Conservation (phyloP, 129 eudicot species). For the Arctium lappa region DNA sequence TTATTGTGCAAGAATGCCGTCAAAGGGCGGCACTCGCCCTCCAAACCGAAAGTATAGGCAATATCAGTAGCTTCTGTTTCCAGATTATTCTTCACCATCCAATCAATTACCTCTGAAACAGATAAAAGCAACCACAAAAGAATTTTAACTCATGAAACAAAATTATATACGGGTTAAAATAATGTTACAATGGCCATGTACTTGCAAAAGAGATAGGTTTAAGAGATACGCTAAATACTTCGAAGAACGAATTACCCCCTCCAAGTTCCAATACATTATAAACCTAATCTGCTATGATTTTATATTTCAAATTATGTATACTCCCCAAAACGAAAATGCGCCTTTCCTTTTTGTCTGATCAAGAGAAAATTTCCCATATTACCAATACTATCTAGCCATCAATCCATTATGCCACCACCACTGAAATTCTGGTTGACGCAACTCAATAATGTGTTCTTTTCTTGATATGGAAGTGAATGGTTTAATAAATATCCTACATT, state of each 20-base stretch:
- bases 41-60: constrained; percentile 51
- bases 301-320: neutral
- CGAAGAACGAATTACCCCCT: too few species aligned
- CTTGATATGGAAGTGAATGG: neutral
- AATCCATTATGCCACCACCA: neutral
- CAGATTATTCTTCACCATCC: constrained; percentile 46
- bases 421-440: neutral
- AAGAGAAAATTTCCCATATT: neutral
- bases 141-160: neutral
- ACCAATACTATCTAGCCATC: neutral
- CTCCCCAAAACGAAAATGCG: neutral
- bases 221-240: neutral
- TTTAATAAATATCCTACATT: neutral
- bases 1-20: constrained; percentile 36
- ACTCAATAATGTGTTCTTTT: neutral
- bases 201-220: neutral
- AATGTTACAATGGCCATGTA: neutral
- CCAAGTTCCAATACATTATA: neutral
- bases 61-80: constrained; percentile 68
- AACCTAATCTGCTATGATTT: neutral
- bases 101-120: constrained; percentile 50
- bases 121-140: constrained; percentile 1
- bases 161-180: neutral
- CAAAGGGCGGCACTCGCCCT: constrained; percentile 46
- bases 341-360: neutral